Conservation (phyloP, 2,329 filamentous ascomycete species). For the Paracamarosporium sp. region DNA sequence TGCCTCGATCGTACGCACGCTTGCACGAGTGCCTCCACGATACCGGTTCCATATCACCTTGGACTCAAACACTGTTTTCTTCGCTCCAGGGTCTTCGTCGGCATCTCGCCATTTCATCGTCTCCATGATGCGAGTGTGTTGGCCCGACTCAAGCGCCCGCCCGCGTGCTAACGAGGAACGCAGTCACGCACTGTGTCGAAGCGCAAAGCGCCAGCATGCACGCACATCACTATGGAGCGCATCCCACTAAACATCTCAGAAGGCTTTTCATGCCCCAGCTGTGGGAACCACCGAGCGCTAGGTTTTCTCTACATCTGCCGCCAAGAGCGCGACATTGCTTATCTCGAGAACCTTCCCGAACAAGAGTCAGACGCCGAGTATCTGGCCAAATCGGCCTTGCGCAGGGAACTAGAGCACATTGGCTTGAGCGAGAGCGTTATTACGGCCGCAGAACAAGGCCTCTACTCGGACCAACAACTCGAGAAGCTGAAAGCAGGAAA, state of each 20-base stretch:
- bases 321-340: slow-evolving; percentile 58
- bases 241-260: slow-evolving; percentile 58
- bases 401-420: slow-evolving; percentile 33
- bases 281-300: slow-evolving; percentile 61
- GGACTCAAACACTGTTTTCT: neutral
- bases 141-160: slow-evolving; percentile 4
- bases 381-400: slow-evolving; percentile 26
- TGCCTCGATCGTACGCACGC: slow-evolving; percentile 4
- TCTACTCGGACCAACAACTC: slow-evolving; percentile 42
- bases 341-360: slow-evolving; percentile 12
- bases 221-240: slow-evolving; percentile 72
- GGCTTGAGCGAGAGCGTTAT: slow-evolving; percentile 45
- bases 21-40: neutral
- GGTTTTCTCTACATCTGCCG: slow-evolving; percentile 79
- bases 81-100: neutral
- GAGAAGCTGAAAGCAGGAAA: slow-evolving; percentile 40
- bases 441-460: slow-evolving; percentile 37
- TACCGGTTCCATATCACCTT: neutral
- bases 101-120: neutral
- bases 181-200: slow-evolving; percentile 27
- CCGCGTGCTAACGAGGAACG: slow-evolving; percentile 16
- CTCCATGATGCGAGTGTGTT: slow-evolving; percentile 23
- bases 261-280: slow-evolving; percentile 63
- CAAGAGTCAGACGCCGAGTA: neutral
- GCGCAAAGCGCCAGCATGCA: slow-evolving; percentile 56